phyloP scores from a whole-genome alignment of 352 stramenopile species.

The Thraustochytrium aureum region DNA sequence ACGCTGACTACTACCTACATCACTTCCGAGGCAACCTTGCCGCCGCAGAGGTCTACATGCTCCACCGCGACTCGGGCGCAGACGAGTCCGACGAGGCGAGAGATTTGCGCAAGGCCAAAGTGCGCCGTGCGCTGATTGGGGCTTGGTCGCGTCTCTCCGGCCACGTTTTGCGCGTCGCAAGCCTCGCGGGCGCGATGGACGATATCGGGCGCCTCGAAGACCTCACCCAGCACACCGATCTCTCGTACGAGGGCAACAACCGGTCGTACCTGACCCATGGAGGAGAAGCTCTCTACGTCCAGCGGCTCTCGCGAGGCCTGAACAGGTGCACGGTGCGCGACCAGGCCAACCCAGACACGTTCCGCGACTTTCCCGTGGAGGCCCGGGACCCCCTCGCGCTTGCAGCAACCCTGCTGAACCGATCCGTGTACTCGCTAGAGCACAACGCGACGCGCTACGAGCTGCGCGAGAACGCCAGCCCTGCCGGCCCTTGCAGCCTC shows the following conservation, averaged over 20 bases:
- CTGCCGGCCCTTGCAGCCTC: background rate
- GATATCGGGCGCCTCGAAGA: slow-evolving; percentile 1
- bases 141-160: slow-evolving; percentile 39
- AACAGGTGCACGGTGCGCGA: slow-evolving; percentile 44
- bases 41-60: background rate
- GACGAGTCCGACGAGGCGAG: background rate
- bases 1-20: slow-evolving; percentile 26
- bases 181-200: background rate
- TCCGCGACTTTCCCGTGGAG: slow-evolving; percentile 25
- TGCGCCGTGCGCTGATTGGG: background rate
- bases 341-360: background rate
- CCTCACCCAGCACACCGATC: background rate
- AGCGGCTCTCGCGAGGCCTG: slow-evolving; percentile 33
- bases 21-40: slow-evolving; percentile 23
- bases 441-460: slow-evolving; percentile 38
- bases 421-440: slow-evolving; percentile 26
- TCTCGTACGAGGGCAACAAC: slow-evolving; percentile 18
- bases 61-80: background rate
- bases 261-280: background rate
- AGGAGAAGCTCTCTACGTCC: slow-evolving; percentile 15
- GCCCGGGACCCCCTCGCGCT: slow-evolving; percentile 20
- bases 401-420: slow-evolving; percentile 7
- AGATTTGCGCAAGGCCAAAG: background rate
- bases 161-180: slow-evolving; percentile 4
- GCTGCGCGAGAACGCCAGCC: background rate